Conservation (phyloP, 371 early-diverging fungal species). For the Globomyces sp. region DNA sequence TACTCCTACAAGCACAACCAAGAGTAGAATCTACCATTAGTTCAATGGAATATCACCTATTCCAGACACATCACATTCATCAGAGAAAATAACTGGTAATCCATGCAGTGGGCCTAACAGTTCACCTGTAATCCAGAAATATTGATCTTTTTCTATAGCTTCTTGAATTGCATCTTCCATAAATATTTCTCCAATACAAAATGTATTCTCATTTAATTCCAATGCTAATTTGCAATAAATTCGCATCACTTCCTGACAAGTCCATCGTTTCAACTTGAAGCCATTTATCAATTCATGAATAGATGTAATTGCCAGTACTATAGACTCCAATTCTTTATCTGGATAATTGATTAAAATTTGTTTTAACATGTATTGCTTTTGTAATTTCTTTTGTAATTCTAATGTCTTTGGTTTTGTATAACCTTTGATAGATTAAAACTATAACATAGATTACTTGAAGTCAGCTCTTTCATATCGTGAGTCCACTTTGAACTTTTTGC, state of each 20-base stretch:
- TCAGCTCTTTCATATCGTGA: too few species aligned
- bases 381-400: too few species aligned
- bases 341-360: too few species aligned
- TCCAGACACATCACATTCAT: conserved; percentile 11
- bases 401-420: too few species aligned
- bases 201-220: background rate
- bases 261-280: background rate
- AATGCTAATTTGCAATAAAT: background rate
- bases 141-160: conserved; percentile 5
- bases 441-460: too few species aligned
- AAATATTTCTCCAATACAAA: conserved; percentile 8
- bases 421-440: too few species aligned
- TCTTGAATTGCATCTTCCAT: conserved; percentile 7
- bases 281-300: background rate
- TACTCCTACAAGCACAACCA: conserved; percentile 8
- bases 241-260: background rate
- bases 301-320: background rate
- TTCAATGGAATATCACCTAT: background rate
- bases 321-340: background rate
- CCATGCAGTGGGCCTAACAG: conserved; percentile 14
- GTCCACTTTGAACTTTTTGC: too few species aligned
- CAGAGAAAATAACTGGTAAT: conserved; percentile 8
- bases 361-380: too few species aligned
- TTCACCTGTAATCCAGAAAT: background rate
- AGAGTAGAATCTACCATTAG: conserved; percentile 13